Evolutionary conservation across 2,329 filamentous ascomycete species (phyloP), one percentile per base, ranked within the genome.

Genomic region (Fusarium aywerte): DNA sequence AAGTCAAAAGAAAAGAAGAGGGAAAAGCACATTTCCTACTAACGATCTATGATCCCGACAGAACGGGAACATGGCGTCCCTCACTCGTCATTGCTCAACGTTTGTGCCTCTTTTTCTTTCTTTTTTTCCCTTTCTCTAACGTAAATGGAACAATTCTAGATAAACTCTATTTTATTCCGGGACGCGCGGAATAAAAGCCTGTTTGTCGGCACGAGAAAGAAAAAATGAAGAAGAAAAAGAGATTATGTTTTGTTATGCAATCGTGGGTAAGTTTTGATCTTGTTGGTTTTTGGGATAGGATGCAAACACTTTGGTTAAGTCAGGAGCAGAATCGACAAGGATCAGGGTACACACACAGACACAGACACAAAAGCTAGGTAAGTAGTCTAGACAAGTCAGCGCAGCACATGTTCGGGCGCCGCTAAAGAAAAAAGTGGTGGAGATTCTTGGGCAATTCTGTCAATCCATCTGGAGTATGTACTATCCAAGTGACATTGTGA

Each of bases 401-500:
- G n/a, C n/a, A n/a, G 11, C 12, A 27, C 40, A 43, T 43, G 39
- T 21, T 21, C 31, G 18, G 25, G n/a, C 38, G 39, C 39, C 58
- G 58, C 57, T 62, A 38, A 29, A 38, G 57, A 55, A n/a, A 23
- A 18, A 20, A 16, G 21, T 16, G 42, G 15, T 23, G 27, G 16
- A 33, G 48, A 35, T n/a, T n/a, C 44, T 55, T 29, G 29, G 20
- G 16, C 50, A 23, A 38, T 43, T 32, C 43, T 27, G 55, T 36
- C 25, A 58, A 51, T 63, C 58, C 60, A 63, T 63, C 59, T 64
- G 59, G 58, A 63, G 64, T 59, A n/a, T n/a, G n/a, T n/a, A n/a
- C n/a, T n/a, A 45, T 42, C 4, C 33, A 47, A 25, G 56, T 62
- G 40, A 36, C 48, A 61, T 53, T 18, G 27, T 5, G 7, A 57